Percentiles rank a stretch among this genome's conserved stretches.
phyloP scores from a whole-genome alignment of 192 early-diverging fungal genomes.

The Coemansia sp. region DNA sequence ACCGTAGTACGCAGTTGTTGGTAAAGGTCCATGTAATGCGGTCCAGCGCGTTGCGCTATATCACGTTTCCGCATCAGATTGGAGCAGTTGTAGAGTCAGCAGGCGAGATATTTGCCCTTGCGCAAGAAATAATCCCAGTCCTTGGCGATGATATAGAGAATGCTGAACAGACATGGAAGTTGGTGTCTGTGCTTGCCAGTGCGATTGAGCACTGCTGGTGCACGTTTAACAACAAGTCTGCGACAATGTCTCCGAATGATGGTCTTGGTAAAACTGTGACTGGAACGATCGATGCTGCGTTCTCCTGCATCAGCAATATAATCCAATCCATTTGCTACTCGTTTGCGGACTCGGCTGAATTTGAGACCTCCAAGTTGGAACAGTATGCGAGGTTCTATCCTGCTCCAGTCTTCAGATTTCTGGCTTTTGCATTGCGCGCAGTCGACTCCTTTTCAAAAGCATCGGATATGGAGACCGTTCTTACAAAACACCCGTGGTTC shows the following conservation, averaged over 20 bases:
- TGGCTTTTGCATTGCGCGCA: conserved; percentile 16
- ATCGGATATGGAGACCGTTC: not conserved
- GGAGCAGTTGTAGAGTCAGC: conserved; percentile 1
- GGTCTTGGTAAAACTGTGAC: not conserved
- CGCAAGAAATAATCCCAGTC: not conserved
- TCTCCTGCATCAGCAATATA: conserved; percentile 6
- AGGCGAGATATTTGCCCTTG: not conserved
- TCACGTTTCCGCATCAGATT: conserved; percentile 1
- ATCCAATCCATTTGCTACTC: conserved; percentile 12
- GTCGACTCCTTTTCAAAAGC: not conserved
- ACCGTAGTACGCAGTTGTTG: not conserved
- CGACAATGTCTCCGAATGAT: not conserved
- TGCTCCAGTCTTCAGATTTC: conserved; percentile 15
- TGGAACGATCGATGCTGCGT: conserved; percentile 4
- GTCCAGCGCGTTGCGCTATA: conserved; percentile 17
- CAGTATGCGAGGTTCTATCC: conserved; percentile 9
- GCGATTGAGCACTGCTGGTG: conserved; percentile 18
- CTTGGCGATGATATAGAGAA: not conserved
- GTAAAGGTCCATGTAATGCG: conserved; percentile 5
- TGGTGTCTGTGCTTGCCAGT: conserved; percentile 6
- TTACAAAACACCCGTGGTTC: conserved; percentile 26
- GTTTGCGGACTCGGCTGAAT: conserved; percentile 19
- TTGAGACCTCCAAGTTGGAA: conserved; percentile 5
- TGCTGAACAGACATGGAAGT: not conserved
- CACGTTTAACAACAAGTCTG: not conserved